phyloP scores from a whole-genome alignment of 352 stramenopile genomes.

The Albugo candida region DNA sequence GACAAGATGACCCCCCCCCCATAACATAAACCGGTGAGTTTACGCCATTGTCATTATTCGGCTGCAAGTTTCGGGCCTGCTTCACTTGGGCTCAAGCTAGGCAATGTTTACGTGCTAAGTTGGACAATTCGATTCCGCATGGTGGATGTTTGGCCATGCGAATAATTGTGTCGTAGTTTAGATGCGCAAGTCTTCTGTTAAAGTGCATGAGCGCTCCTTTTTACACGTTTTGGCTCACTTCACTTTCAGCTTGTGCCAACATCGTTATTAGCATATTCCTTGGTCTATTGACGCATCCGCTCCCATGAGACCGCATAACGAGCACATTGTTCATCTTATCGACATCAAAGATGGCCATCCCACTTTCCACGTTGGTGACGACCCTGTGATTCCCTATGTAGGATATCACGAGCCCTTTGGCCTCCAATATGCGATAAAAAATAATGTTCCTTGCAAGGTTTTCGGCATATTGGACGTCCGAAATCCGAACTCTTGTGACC shows the following conservation, averaged over 20 bases:
- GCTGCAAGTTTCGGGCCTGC: slow-evolving; percentile 1
- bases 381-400: background rate
- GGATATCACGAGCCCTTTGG: background rate
- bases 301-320: background rate
- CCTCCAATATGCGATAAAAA: background rate
- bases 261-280: background rate
- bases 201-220: background rate
- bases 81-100: slow-evolving; percentile 8
- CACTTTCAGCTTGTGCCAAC: background rate
- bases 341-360: background rate
- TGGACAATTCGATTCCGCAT: background rate
- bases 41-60: slow-evolving; percentile 3
- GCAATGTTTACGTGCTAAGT: slow-evolving; percentile 1
- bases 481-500: background rate
- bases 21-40: slow-evolving; percentile 6
- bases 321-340: background rate
- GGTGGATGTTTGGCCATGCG: background rate
- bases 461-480: background rate
- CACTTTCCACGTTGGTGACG: background rate
- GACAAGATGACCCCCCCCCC: no score
- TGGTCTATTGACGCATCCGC: background rate
- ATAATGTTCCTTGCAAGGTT: background rate
- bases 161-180: slow-evolving; percentile 5
- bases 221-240: background rate
- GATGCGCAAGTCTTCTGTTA: slow-evolving; percentile 4